Percentiles rank a stretch among this genome's conserved stretches.
Evolutionary conservation across 208 protist genomes (phyloP).

Genomic region (Leishmania amazonensis): DNA sequence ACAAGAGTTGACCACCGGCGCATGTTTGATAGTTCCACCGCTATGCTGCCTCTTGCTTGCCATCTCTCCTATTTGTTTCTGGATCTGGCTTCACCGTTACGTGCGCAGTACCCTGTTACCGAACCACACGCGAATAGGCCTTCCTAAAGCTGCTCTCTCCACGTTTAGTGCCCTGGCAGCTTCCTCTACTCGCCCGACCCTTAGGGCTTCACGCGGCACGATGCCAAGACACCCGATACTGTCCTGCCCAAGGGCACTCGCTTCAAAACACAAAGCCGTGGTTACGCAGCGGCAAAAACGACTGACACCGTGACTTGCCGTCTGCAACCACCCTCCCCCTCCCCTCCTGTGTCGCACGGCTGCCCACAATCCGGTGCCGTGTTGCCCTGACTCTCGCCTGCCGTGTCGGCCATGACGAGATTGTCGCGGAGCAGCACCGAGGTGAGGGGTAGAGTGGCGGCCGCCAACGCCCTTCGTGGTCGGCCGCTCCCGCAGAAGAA

Average conservation of each 20-base stretch:
- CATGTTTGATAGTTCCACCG: not conserved
- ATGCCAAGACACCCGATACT: not conserved
- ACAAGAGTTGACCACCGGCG: not conserved
- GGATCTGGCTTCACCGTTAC: not conserved
- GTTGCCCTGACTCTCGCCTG: not conserved
- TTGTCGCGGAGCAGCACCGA: not conserved
- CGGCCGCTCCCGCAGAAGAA: not conserved
- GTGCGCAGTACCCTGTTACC: not conserved
- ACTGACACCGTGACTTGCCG: not conserved
- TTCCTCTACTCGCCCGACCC: not conserved
- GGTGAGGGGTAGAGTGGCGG: too few relatives aligned
- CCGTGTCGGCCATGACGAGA: not conserved
- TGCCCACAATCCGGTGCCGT: not conserved
- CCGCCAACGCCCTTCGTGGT: not conserved
- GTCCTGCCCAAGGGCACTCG: not conserved
- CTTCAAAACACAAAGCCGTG: not conserved
- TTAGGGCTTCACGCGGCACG: not conserved
- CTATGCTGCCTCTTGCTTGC: not conserved
- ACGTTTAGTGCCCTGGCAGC: not conserved
- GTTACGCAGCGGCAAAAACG: not conserved
- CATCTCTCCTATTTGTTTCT: slow-evolving; percentile 8
- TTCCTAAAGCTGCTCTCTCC: not conserved
- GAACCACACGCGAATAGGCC: not conserved
- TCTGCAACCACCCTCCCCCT: too few relatives aligned
- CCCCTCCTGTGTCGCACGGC: too few relatives aligned